Percentiles rank a stretch among this genome's conserved stretches.
phyloP scores from a whole-genome alignment of 176 grass and related monocot genomes.

The Urochloa ruziziensis region DNA sequence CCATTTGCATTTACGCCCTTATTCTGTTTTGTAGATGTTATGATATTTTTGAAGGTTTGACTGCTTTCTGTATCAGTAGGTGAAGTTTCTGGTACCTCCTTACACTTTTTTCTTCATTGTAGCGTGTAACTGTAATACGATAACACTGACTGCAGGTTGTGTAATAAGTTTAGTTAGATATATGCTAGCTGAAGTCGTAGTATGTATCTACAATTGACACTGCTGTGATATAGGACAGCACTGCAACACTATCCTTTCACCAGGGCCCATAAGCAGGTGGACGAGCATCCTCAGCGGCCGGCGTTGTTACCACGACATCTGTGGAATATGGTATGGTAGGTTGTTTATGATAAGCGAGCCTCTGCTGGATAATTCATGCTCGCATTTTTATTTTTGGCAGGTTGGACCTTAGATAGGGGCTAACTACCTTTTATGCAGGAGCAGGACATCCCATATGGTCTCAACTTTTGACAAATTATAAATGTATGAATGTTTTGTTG shows the following conservation, averaged over 20 bases:
- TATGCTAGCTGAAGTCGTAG: constrained; percentile 27
- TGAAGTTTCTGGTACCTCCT: constrained; percentile 22
- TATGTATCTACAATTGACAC: constrained; percentile 44
- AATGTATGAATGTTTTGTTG: background rate
- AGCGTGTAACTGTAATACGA: constrained; percentile 1
- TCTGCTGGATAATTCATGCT: constrained; percentile 42
- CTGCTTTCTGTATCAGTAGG: constrained; percentile 16
- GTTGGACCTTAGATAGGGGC: constrained; percentile 4
- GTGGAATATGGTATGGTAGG: constrained; percentile 65
- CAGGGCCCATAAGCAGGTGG: constrained; percentile 49
- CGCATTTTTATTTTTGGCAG: constrained; percentile 20
- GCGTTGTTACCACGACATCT: constrained; percentile 40
- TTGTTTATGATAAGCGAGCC: constrained; percentile 41
- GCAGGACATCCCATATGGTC: background rate
- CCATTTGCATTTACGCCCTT: constrained; percentile 6
- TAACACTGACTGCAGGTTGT: constrained; percentile 20
- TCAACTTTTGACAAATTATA: constrained; percentile 4
- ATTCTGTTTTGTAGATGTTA: constrained; percentile 35
- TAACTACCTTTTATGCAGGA: constrained; percentile 40
- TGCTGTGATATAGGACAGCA: constrained; percentile 53
- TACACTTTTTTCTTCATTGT: background rate
- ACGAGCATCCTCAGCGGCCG: constrained; percentile 36
- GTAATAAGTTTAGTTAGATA: constrained; percentile 6
- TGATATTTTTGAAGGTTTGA: constrained; percentile 24
- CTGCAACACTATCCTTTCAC: constrained; percentile 42